Conservation (phyloP, 2,329 filamentous ascomycete genomes). For the Neonectria punicea region DNA sequence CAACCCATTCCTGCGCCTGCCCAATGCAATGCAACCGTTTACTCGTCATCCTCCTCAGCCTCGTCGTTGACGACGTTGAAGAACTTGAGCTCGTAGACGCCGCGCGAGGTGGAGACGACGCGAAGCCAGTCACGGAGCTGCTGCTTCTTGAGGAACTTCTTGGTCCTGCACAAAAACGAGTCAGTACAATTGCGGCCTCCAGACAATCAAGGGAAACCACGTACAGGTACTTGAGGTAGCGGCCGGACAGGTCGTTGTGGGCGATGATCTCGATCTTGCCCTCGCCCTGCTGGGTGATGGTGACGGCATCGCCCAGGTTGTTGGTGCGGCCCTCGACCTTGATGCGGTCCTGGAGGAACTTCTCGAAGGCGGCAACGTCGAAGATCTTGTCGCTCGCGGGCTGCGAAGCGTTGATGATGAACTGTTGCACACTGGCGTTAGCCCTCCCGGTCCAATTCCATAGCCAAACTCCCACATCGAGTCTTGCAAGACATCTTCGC, state of each 20-base stretch:
- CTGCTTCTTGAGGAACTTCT: slow-evolving; percentile 99
- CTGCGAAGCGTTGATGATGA: slow-evolving; percentile 99
- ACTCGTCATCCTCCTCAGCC: slow-evolving; percentile 98
- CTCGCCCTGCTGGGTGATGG: slow-evolving; percentile 90
- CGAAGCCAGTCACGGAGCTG: slow-evolving; percentile 99
- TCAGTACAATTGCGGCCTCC: slow-evolving; percentile 5
- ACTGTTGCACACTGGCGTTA: slow-evolving; percentile 63
- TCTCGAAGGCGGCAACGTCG: slow-evolving; percentile 98
- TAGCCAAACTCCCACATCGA: slow-evolving; percentile 4
- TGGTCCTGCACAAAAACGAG: slow-evolving; percentile 72
- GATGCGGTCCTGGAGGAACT: slow-evolving; percentile 99
- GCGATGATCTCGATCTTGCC: slow-evolving; percentile 98
- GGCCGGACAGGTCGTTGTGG: slow-evolving; percentile 97
- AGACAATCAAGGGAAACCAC: slow-evolving; percentile 50
- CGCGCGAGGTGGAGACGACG: slow-evolving; percentile 96
- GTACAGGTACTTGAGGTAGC: slow-evolving; percentile 99
- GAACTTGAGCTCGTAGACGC: slow-evolving; percentile 99
- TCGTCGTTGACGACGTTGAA: slow-evolving; percentile 99
- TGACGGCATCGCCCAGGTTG: slow-evolving; percentile 94
- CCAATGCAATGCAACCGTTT: slow-evolving; percentile 59
- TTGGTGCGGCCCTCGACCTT: slow-evolving; percentile 99
- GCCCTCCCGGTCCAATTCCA: slow-evolving; percentile 7
- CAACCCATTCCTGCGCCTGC: slow-evolving; percentile 46
- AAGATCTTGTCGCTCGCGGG: slow-evolving; percentile 99
- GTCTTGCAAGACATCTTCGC: background rate